These are phyloP conservation scores for Agarophyton chilense DNA, from an alignment of 23 red algal genomes.

Conservation along the genomic window DNA sequence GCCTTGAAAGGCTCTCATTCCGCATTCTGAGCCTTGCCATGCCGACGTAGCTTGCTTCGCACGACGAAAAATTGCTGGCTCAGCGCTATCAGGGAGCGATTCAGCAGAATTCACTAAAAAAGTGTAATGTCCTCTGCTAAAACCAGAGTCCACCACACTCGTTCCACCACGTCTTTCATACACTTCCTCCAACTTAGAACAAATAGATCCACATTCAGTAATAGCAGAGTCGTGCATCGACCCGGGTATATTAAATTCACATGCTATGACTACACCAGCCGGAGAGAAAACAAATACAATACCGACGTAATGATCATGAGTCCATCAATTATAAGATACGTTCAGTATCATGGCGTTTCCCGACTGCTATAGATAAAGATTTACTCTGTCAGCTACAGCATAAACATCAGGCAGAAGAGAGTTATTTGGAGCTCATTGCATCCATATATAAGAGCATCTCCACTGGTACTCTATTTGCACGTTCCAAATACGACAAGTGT, in stretches of 20 bases:
- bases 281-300: neutral
- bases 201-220: neutral
- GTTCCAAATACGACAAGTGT: too few species aligned
- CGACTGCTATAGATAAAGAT: neutral
- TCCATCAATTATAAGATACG: neutral
- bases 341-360: neutral
- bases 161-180: neutral
- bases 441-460: too few species aligned
- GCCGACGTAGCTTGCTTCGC: neutral
- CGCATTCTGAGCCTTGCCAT: neutral
- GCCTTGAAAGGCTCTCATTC: constrained; percentile 21
- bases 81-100: neutral
- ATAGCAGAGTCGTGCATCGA: neutral
- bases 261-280: neutral
- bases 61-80: neutral
- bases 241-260: neutral
- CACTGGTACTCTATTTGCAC: too few species aligned
- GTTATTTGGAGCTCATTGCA: too few species aligned
- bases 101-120: neutral
- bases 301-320: neutral
- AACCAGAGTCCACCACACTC: constrained; percentile 3
- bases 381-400: neutral
- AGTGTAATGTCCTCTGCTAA: neutral
- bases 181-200: neutral
- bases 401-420: constrained; percentile 2